Evolutionary conservation across 169 alveolate genomes (phyloP).

Genomic region (Cryptosporidium muris): DNA sequence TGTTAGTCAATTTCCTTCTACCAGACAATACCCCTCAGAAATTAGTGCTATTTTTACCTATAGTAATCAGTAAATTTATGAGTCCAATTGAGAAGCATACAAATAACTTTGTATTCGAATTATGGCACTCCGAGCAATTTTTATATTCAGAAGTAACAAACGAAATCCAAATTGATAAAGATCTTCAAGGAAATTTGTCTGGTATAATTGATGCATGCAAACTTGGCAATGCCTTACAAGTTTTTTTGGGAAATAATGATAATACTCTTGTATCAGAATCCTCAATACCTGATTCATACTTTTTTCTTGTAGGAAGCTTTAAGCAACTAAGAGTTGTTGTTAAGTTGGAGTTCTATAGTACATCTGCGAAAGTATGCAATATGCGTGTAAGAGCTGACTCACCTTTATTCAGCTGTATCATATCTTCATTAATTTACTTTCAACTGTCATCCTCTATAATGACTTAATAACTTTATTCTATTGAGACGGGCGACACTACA

Average conservation of each 20-base stretch:
- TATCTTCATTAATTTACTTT: constrained; percentile 21
- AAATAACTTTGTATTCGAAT: neutral
- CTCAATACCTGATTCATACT: too few species aligned
- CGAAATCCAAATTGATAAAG: neutral
- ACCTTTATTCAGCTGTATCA: constrained; percentile 19
- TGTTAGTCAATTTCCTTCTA: constrained; percentile 9
- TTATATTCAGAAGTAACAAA: constrained; percentile 31
- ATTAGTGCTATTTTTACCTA: constrained; percentile 29
- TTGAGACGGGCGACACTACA: constrained; percentile 5
- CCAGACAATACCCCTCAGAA: constrained; percentile 18
- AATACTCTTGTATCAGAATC: neutral
- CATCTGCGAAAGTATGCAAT: neutral
- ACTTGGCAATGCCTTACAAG: constrained; percentile 25
- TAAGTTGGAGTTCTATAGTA: constrained; percentile 10
- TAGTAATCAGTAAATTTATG: constrained; percentile 38
- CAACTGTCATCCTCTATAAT: neutral
- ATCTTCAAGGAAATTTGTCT: neutral
- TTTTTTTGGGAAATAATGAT: constrained; percentile 7
- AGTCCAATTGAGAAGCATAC: neutral
- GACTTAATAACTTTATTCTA: too few species aligned
- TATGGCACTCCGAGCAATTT: constrained; percentile 58
- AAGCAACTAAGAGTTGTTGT: constrained; percentile 12
- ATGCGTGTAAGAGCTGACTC: constrained; percentile 66
- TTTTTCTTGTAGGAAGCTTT: constrained; percentile 31
- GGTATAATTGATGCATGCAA: constrained; percentile 19